phyloP scores from a whole-genome alignment of 306 rosid genomes.

The Dalbergia oliveri region DNA sequence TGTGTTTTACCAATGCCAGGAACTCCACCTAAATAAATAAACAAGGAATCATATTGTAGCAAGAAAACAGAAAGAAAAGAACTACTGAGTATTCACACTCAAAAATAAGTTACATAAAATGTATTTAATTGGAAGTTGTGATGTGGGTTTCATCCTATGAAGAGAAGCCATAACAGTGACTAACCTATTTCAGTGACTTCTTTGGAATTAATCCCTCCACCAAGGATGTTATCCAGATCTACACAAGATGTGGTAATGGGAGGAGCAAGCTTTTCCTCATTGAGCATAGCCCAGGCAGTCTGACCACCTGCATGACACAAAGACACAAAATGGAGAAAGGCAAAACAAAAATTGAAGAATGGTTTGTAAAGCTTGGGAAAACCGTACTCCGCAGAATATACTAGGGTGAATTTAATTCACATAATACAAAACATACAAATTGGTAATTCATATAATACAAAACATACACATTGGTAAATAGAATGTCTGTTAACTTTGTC shows the following conservation, averaged over 20 bases:
- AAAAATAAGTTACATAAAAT: conserved; percentile 4
- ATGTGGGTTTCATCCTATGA: not conserved
- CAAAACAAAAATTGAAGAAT: not conserved
- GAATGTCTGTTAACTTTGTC: conserved; percentile 11
- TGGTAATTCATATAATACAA: conserved; percentile 4
- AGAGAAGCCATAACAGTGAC: conserved; percentile 41
- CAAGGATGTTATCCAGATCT: conserved; percentile 85
- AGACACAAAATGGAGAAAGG: conserved; percentile 12
- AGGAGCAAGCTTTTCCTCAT: conserved; percentile 70
- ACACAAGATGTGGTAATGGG: conserved; percentile 78
- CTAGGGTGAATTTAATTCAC: not conserved
- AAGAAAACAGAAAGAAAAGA: conserved; percentile 37
- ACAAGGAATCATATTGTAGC: conserved; percentile 29
- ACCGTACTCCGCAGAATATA: not conserved
- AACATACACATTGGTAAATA: not conserved
- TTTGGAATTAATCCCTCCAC: conserved; percentile 85
- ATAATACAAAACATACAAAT: conserved; percentile 3
- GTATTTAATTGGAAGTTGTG: conserved; percentile 3
- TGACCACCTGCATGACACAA: conserved; percentile 66
- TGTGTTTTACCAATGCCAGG: conserved; percentile 99
- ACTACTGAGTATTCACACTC: not conserved
- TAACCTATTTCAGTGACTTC: conserved; percentile 96
- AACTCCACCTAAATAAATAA: conserved; percentile 75
- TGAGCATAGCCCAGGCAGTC: conserved; percentile 94
- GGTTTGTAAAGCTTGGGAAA: not conserved